Conservation (phyloP, 2,329 filamentous ascomycete species). For the Stemphylium vesicarium region DNA sequence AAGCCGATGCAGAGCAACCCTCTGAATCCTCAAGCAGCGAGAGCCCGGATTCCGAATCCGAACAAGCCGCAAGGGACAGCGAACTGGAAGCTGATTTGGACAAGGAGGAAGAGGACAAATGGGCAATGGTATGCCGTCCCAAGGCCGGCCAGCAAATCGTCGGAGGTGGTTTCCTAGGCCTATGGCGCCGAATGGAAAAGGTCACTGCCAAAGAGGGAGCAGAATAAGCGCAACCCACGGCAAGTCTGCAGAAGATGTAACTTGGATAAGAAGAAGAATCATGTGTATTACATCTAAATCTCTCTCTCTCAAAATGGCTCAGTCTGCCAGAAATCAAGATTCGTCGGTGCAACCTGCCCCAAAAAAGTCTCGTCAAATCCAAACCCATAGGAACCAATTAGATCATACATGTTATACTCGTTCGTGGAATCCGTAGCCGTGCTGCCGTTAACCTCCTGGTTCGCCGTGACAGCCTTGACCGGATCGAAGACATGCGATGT, state of each 20-base stretch:
- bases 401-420: conserved; percentile 36
- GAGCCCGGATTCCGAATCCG: conserved; percentile 23
- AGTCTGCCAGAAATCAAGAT: conserved; percentile 40
- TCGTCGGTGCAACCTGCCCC: conserved; percentile 35
- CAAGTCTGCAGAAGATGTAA: background rate
- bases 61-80: conserved; percentile 34
- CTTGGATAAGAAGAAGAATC: background rate
- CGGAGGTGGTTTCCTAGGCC: conserved; percentile 47
- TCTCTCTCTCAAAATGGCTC: conserved; percentile 23
- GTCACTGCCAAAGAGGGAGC: background rate
- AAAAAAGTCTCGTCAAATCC: conserved; percentile 43
- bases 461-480: conserved; percentile 4
- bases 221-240: background rate
- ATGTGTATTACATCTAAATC: background rate
- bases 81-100: conserved; percentile 36
- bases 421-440: conserved; percentile 11
- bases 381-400: conserved; percentile 42
- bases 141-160: conserved; percentile 44
- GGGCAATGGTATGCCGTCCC: conserved; percentile 49
- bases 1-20: conserved; percentile 23
- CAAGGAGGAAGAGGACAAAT: conserved; percentile 37
- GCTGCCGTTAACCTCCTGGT: background rate
- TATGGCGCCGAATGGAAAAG: conserved; percentile 46
- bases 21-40: conserved; percentile 14
- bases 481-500: conserved; percentile 1